Evolutionary conservation across 805 yeast genomes (phyloP), one percentile per base, ranked within the genome.

Genomic region (Peterozyma toletana): DNA sequence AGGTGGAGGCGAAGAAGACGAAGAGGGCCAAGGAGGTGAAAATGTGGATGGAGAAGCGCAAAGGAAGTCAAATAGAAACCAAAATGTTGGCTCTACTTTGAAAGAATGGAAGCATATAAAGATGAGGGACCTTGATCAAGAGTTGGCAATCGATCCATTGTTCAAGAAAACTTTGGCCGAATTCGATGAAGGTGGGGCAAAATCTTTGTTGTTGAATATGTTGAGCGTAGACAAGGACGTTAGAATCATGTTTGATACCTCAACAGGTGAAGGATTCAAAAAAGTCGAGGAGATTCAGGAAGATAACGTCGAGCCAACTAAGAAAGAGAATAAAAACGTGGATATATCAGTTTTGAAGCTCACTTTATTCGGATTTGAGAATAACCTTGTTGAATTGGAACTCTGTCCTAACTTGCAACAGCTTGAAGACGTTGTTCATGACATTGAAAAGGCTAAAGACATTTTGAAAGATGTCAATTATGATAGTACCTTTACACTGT

Each of bases 141-240:
- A 81, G 53, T 59, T 80, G 17, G 72, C 72, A 33, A 79, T 83
- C 33, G 91, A 85, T 60, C 91, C 91, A 0, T 64, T 85, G 29
- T 85, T 85, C 59, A 83, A 81, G 51, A 82, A 80, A 54, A 83
- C 87, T 0, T 64, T 84, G 40, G 78, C 88, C 0, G 90, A 83
- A 42, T 84, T 84, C 52, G 93, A 85, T 57, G 91, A 84, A 63
- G 90, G 90, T 35, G 91, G 93, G 2, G 82, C 91, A 7, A 84
- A 81, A 54, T 77, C 86, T 47, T 64, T 85, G 40, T 60, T 84
- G 37, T 57, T 82, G 48, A 84, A 84, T 49, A 76, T 86, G 0
- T 67, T 84, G 38, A 68, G 70, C 48, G 66, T 79, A 13, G 82
- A 83, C 52, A 44, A 58, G 1, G 53, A 70, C 1, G 77, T 79